Evolutionary conservation across 768 basidiomycete species (phyloP), one percentile per base, ranked within the genome.

Genomic region (Panaeolus cyanescens): DNA sequence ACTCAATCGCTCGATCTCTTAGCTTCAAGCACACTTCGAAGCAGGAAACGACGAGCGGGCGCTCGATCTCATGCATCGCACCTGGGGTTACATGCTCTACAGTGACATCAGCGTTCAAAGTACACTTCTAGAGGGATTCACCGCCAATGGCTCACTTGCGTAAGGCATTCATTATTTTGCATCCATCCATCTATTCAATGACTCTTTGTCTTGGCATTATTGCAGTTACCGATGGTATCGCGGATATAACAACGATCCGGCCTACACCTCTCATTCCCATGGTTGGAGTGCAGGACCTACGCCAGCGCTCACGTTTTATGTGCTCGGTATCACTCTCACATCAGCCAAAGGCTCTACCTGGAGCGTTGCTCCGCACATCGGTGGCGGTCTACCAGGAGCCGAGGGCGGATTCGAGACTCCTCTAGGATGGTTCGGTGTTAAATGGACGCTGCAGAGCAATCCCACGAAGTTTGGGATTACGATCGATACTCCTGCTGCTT

Each of bases 201-300:
- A 28, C 6, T 45, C 39, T 50, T 50, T 25, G 22, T 50, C 28
- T 50, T 50, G 45, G 45, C 45, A 20, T 30, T 50, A 12, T 40
- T 10, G 22, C 45, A 82, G 84, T 28, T 86, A 86, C 64, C 83
- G 85, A 19, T 78, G 77, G 2, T 76, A 83, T 63, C 69, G 71
- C 19, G 85, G 85, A 4, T 87, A 87, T 73, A 82, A 83, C 69
- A 76, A 80, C 69, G 85, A 87, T 64, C 75, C 83, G 0, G 77
- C 85, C 0, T 87, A 85, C 69, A 86, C 83, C 7, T 83, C 81
- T n/a, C 85, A 86, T 66, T 71, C 83, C 1, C 85, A 87, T 64
- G 85, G 85, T 4, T 87, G 85, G 85, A 82, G 80, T 60, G 74
- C 84, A 0, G 85, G 85, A 0, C 83, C 85, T 0, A 87, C 85